phyloP scores from a whole-genome alignment of 179 eudicot species.

The Patellifolia procumbens region DNA sequence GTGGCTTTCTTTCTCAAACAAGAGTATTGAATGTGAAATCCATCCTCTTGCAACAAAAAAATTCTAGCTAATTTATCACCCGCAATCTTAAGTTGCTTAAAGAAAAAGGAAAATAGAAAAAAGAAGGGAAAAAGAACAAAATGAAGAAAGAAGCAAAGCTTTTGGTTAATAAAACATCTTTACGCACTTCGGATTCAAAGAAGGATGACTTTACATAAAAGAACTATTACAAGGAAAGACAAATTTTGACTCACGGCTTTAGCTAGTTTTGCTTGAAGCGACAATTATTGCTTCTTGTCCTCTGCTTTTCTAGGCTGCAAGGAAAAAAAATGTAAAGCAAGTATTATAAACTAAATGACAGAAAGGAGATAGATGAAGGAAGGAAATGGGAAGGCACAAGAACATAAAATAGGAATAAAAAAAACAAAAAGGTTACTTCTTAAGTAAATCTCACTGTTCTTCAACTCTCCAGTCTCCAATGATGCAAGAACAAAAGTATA shows the following conservation, averaged over 20 bases:
- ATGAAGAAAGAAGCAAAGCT: not conserved
- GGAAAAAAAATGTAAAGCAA: not conserved
- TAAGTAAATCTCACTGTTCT: not conserved
- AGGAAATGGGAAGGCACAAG: not conserved
- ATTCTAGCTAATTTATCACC: not conserved
- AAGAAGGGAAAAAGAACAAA: not conserved
- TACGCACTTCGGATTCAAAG: not conserved
- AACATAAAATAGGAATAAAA: not conserved
- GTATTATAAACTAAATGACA: not conserved
- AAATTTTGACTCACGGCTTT: constrained; percentile 11
- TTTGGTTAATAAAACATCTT: not conserved
- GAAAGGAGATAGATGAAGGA: not conserved
- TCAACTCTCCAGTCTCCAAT: not conserved
- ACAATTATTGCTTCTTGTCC: constrained; percentile 24
- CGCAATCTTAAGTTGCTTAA: not conserved
- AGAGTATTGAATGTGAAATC: not conserved
- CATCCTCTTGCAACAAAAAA: not conserved
- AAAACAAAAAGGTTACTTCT: not conserved
- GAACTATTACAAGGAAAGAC: not conserved
- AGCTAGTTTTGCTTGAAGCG: not conserved
- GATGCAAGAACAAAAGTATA: not conserved
- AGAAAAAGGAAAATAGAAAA: not conserved
- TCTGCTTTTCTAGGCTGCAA: constrained; percentile 32
- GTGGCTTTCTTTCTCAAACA: not conserved
- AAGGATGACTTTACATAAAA: not conserved